phyloP scores from a whole-genome alignment of 345 rosid genomes.

The Physaria fendleri region DNA sequence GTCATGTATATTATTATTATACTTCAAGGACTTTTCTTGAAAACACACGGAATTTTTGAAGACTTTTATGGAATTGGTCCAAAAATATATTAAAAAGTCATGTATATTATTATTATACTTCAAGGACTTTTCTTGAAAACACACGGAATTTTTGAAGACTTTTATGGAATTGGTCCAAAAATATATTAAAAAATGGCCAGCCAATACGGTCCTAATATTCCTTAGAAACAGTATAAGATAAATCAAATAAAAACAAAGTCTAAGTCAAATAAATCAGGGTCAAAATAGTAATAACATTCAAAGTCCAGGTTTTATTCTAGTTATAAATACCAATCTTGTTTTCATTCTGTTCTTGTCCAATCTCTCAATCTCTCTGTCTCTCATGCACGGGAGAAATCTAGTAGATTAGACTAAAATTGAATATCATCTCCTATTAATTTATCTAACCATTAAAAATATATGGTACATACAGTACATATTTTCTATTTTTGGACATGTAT shows the following conservation, averaged over 20 bases:
- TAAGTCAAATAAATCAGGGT: conserved; percentile 19
- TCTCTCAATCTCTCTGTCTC: neutral
- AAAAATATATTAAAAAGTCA: too few species aligned
- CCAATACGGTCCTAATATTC: conserved; percentile 15
- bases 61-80: too few species aligned
- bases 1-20: neutral
- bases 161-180: too few species aligned
- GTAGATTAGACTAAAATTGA: too few species aligned
- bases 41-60: neutral
- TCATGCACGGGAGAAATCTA: too few species aligned
- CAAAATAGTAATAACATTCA: conserved; percentile 11
- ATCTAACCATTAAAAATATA: too few species aligned
- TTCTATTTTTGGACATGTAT: too few species aligned
- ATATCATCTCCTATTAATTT: too few species aligned
- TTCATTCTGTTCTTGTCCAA: neutral
- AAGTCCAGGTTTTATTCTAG: neutral
- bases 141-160: conserved; percentile 6
- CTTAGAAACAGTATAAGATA: neutral
- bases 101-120: too few species aligned
- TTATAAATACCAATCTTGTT: conserved; percentile 9
- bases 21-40: conserved; percentile 11
- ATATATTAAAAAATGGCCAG: too few species aligned
- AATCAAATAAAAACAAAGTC: conserved; percentile 29
- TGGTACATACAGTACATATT: too few species aligned
- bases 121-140: conserved; percentile 15